Percentiles rank a stretch among this genome's conserved stretches.
These are phyloP conservation scores for Rhododendron mucronatum DNA, from an alignment of 148 eudicot species.

Conservation along the genomic window DNA sequence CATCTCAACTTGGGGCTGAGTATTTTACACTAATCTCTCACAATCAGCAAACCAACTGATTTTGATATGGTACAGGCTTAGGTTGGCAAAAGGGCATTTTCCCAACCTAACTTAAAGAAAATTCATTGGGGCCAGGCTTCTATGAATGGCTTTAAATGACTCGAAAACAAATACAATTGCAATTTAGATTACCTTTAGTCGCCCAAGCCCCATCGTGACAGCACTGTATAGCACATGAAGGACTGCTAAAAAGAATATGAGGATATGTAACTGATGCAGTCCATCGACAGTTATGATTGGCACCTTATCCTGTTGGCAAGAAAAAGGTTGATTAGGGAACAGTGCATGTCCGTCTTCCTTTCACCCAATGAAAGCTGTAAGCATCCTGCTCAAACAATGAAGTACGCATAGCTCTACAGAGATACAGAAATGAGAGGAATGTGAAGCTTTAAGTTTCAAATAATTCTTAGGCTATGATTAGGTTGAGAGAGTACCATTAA, in stretches of 20 bases:
- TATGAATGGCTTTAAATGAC: background rate
- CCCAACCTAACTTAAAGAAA: background rate
- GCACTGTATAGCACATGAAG: slow-evolving; percentile 86
- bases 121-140: background rate
- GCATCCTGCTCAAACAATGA: background rate
- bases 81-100: background rate
- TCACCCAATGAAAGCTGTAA: background rate
- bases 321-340: background rate
- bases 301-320: slow-evolving; percentile 29
- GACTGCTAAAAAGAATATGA: slow-evolving; percentile 85
- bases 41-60: background rate
- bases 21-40: background rate
- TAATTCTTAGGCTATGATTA: background rate
- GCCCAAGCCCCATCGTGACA: slow-evolving; percentile 76
- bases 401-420: background rate
- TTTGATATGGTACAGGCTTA: background rate
- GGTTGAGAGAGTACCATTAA: background rate
- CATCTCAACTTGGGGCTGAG: background rate
- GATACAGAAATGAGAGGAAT: background rate
- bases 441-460: background rate
- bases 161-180: background rate
- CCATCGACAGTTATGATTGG: slow-evolving; percentile 67
- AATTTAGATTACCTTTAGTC: slow-evolving; percentile 56
- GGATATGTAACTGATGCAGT: slow-evolving; percentile 86
- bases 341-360: background rate